Base-by-base conservation (phyloP, 345 rosid genomes). In the Brassica cretica region DNA sequence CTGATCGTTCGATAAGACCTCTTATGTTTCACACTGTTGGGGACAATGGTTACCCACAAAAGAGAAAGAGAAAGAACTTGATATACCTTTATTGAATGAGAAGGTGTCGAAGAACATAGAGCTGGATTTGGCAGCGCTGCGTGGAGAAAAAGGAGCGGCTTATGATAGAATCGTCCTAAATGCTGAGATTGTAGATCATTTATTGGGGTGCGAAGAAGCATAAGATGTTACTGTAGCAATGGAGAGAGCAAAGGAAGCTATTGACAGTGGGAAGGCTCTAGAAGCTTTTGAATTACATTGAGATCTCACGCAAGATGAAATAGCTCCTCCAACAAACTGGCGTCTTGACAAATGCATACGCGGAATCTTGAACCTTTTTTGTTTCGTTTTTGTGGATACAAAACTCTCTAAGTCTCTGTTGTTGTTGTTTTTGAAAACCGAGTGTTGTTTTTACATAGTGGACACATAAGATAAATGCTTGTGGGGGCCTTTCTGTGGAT, bases 171-270 rank as follows among this genome's bases (percentile, higher is more conserved):
- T 93, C 16, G 87, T 95, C 46, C 70, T 93, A 51, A 95, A 90
- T 78, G 99, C 99, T 6, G 99, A 89, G 81, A 88, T 91, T 74
- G 91, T 44, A 44, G 51, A 44, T 44, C 4, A 11, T 44, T 12
- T 44, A 44, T 44, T 44, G 51, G 51, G 51, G 14, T 11, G n/a
- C 14, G 51, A 12, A 4, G 51, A 15, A 11, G 51, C 51, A 49
- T 18, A 49, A 6, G 56, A 49, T 49, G 56, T 49, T 2, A 2
- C 5, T 4, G 56, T 49, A 2, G 56, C 98, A 14, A 73, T 90
- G 72, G 94, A 89, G n/a, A 88, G 99, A 80, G 97, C 98, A 29
- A 91, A 89, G 46, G 98, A 90, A 82, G 96, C 97, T 83, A 93
- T 95, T 58, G 90, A 95, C 66, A 91, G 96, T 70, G 99, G 97